These are phyloP conservation scores for Microbotryomycetes sp. DNA, from an alignment of 1,284 basidiomycete species.

Conservation along the genomic window DNA sequence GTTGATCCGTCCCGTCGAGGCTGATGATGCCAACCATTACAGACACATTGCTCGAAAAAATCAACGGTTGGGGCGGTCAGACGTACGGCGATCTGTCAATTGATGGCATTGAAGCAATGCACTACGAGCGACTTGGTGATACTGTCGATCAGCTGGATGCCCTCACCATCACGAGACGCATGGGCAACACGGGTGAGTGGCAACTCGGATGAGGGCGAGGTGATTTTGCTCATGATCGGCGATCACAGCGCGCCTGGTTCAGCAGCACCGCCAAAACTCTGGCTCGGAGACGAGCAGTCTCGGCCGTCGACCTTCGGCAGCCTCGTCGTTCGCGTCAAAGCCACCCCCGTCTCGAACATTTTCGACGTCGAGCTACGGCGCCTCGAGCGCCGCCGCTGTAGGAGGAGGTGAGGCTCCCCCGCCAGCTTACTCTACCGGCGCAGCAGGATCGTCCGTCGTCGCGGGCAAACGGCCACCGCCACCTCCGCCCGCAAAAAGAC, in stretches of 20 bases:
- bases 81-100: slow-evolving; percentile 20
- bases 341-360: slow-evolving; percentile 29
- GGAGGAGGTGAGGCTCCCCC: slow-evolving; percentile 34
- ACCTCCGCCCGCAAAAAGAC: slow-evolving; percentile 65
- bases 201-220: slow-evolving; percentile 33
- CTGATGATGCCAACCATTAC: neutral
- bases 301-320: slow-evolving; percentile 3
- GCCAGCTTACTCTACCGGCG: slow-evolving; percentile 39
- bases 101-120: slow-evolving; percentile 23
- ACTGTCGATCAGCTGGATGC: slow-evolving; percentile 29
- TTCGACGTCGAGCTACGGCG: slow-evolving; percentile 42
- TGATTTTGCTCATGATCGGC: neutral
- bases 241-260: slow-evolving; percentile 38
- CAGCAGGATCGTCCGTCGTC: slow-evolving; percentile 38
- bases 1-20: neutral
- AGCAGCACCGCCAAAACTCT: slow-evolving; percentile 36
- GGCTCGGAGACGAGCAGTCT: slow-evolving; percentile 25
- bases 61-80: slow-evolving; percentile 19
- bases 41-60: slow-evolving; percentile 31
- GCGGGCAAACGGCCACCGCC: slow-evolving; percentile 74
- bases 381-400: slow-evolving; percentile 31
- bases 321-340: neutral
- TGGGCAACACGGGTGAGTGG: slow-evolving; percentile 67
- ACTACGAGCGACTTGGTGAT: slow-evolving; percentile 25
- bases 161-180: slow-evolving; percentile 58